Base-by-base conservation (phyloP, 1,284 basidiomycete genomes). In the Cutaneotrichosporon cutaneum region DNA sequence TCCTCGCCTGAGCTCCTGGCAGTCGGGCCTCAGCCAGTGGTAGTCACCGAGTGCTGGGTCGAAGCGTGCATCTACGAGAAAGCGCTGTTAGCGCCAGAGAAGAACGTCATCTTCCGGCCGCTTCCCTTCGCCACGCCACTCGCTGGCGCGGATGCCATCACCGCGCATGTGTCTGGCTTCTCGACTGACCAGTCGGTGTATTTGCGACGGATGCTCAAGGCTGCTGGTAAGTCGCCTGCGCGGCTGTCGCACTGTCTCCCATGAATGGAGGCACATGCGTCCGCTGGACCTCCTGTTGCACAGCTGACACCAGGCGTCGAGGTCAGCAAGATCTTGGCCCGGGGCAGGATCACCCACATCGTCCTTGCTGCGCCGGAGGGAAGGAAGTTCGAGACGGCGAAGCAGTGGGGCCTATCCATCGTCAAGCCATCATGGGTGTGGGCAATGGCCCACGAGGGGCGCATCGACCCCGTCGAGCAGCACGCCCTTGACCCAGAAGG, bases 41-140 rank as follows among this genome's bases (percentile, higher is more conserved):
- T 76, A 2, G 77, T 79, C 16, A 80, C 78, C 1, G 77, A 79
- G 58, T 77, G 75, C 63, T 80, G 77, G 77, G 68, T 80, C 22
- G 78, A 80, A 57, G 71, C 68, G 18, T 79, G 77, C 58, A 70
- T 72, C 44, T 72, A 70, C 59, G 70, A 73, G 39, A 68, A 71
- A 39, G 55, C 54, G 7, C 58, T 80, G 8, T 60, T 77, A 6
- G 54, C 67, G 10, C 71, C 71, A 3, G 69, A 74, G 24, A 66
- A 68, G 11, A 71, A 74, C 36, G 61, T 79, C 16, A 74, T 76
- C 3, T 80, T 75, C 58, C 66, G 62, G 27, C 77, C 77, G 0
- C 64, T 80, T 5, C 39, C 67, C 9, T 65, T 68, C 3, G 32
- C 63, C 1, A 70, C 71, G 51, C 77, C 78, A 5, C 62, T 80